Evolutionary conservation across 495 filamentous ascomycete species (phyloP).

Genomic region (Aspergillus sclerotioniger): DNA sequence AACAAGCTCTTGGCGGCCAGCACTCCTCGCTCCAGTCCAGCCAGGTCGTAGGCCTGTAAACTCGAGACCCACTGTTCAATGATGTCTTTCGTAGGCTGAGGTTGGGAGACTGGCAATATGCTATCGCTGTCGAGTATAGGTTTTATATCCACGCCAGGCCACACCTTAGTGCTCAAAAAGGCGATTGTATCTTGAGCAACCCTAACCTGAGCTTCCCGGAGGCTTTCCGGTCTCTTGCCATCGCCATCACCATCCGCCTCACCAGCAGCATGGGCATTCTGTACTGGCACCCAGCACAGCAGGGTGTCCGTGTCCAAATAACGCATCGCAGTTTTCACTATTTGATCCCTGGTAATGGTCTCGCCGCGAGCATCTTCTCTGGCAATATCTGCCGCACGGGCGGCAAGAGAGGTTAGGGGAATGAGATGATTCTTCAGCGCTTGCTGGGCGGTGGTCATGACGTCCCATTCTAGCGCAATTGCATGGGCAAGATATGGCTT

Average conservation of each 20-base stretch:
- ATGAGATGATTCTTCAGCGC: slow-evolving; percentile 77
- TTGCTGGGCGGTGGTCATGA: slow-evolving; percentile 72
- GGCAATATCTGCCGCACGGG: slow-evolving; percentile 75
- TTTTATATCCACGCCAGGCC: slow-evolving; percentile 77
- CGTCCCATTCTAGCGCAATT: slow-evolving; percentile 90
- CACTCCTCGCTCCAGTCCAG: slow-evolving; percentile 78
- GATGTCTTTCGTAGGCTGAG: slow-evolving; percentile 67
- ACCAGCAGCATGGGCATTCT: slow-evolving; percentile 27
- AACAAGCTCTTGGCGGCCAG: slow-evolving; percentile 85
- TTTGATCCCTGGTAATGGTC: slow-evolving; percentile 49
- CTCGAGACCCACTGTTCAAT: slow-evolving; percentile 76
- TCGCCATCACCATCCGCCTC: slow-evolving; percentile 30
- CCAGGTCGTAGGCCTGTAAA: slow-evolving; percentile 73
- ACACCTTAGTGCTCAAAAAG: slow-evolving; percentile 69
- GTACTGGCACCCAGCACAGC: slow-evolving; percentile 85
- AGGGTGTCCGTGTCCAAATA: slow-evolving; percentile 92
- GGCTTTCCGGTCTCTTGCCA: slow-evolving; percentile 40
- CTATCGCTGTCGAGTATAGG: slow-evolving; percentile 70
- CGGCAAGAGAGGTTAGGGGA: slow-evolving; percentile 81
- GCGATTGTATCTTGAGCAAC: slow-evolving; percentile 64
- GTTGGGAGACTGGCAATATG: slow-evolving; percentile 71
- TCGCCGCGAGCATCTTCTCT: slow-evolving; percentile 57
- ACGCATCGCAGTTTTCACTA: slow-evolving; percentile 67
- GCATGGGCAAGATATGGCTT: slow-evolving; percentile 84
- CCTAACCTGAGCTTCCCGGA: slow-evolving; percentile 71